phyloP scores from a whole-genome alignment of 768 basidiomycete species.

The Psilocybe subaeruginosa region DNA sequence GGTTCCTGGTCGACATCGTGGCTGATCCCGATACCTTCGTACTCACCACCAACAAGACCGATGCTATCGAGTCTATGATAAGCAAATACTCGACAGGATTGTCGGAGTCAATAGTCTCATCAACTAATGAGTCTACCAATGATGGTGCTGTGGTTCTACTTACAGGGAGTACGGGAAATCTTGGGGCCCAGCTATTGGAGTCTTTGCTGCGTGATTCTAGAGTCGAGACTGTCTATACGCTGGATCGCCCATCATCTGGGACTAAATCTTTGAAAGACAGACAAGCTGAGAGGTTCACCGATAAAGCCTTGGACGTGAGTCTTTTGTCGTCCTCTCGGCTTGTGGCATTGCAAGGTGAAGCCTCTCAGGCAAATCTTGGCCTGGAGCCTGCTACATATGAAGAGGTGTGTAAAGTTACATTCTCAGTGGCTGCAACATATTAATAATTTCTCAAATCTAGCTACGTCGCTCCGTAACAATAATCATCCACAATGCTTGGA shows the following conservation, averaged over 20 bases:
- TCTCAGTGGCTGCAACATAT: no score
- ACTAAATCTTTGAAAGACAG: constrained; percentile 16
- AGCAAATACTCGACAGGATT: constrained; percentile 30
- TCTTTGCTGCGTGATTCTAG: neutral
- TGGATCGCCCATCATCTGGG: constrained; percentile 28
- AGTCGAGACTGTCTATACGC: constrained; percentile 27
- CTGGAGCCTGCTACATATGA: constrained; percentile 27
- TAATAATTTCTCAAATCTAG: constrained; percentile 12
- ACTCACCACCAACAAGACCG: neutral
- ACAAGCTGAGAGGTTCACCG: constrained; percentile 30
- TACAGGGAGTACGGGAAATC: neutral
- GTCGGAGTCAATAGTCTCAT: constrained; percentile 5
- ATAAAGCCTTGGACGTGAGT: constrained; percentile 29
- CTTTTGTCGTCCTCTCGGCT: constrained; percentile 34
- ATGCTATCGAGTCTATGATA: constrained; percentile 34
- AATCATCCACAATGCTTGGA: constrained; percentile 52
- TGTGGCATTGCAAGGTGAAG: constrained; percentile 39
- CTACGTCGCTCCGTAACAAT: constrained; percentile 30
- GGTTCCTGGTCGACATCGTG: neutral
- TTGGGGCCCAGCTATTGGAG: neutral
- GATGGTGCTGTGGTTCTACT: neutral
- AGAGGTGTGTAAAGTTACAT: constrained; percentile 10
- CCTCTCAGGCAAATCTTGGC: constrained; percentile 29
- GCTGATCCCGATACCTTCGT: neutral
- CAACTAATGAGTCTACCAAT: neutral